These are phyloP conservation scores for Entonaema liquescens DNA, from an alignment of 495 filamentous ascomycete species.

Conservation along the genomic window DNA sequence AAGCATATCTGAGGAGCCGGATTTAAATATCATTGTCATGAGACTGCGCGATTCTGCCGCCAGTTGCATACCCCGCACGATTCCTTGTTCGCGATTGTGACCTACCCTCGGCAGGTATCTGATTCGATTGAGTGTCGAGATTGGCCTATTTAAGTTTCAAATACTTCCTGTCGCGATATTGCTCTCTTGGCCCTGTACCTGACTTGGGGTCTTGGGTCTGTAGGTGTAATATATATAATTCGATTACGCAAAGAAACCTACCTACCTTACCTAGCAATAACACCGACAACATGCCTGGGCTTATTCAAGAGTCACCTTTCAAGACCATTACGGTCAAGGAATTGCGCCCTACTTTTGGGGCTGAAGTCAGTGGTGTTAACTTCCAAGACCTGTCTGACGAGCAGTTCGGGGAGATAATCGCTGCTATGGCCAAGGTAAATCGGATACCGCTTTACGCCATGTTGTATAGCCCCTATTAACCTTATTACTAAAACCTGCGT, in stretches of 20 bases:
- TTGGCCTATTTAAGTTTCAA: conserved; percentile 21
- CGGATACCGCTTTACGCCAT: neutral
- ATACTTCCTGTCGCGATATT: neutral
- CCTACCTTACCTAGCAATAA: too few species aligned
- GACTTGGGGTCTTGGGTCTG: neutral
- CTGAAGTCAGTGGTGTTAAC: conserved; percentile 63
- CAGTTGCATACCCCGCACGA: conserved; percentile 36
- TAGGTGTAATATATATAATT: neutral
- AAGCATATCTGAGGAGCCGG: conserved; percentile 3
- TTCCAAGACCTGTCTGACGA: conserved; percentile 56
- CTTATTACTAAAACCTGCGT: neutral
- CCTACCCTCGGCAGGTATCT: conserved; percentile 38
- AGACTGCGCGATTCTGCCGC: conserved; percentile 32
- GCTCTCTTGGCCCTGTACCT: neutral
- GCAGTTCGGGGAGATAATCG: conserved; percentile 57
- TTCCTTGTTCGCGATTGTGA: conserved; percentile 26
- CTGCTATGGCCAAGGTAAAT: conserved; percentile 59
- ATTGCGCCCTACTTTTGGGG: conserved; percentile 64
- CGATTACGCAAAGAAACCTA: neutral
- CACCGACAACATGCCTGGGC: conserved; percentile 38
- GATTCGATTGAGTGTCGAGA: conserved; percentile 26
- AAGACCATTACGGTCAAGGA: conserved; percentile 53
- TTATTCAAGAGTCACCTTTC: conserved; percentile 41
- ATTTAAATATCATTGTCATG: conserved; percentile 27
- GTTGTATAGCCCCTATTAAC: neutral